Base-by-base conservation (phyloP, 2,329 filamentous ascomycete genomes). In the Cercospora berteroae region DNA sequence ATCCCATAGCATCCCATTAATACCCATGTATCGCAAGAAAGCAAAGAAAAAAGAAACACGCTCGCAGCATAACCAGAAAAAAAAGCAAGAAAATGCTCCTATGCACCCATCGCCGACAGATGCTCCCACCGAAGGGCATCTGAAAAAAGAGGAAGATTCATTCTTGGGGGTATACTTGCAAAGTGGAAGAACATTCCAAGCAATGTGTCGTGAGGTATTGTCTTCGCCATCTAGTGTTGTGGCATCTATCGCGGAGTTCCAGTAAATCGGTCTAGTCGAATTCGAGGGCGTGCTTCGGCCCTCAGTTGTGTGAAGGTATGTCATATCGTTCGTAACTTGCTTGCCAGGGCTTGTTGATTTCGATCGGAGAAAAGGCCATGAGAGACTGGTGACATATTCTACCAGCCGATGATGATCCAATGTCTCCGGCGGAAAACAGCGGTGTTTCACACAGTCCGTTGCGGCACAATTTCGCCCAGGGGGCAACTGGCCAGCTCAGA, bases 311-410 rank as follows among this genome's bases (percentile, higher is more conserved):
- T n/a, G 9, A 56, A 42, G 44, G 29, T 29, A 25, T 33, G 36
- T 64, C 52, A 20, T 64, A 29, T 64, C 62, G n/a, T 48, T 64
- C 52, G 62, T 64, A 25, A 58, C 52, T 44, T 55, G 44, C 57
- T 58, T 20, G 33, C 25, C 13, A 25, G 42, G 23, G n/a, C 12
- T 42, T 6, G 13, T 20, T 9, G 25, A 6, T n/a, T 23, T 29
- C 23, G 31, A 13, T 16, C 36, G 12, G 18, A 20, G 13, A 33
- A n/a, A 23, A 7, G 62, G 12, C 33, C 44, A 25, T 59, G 62
- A 48, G 33, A 8, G 6, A 60, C 23, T 18, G 36, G 60, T n/a
- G 29, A 39, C 27, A 29, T 29, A 62, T 16, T 52, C 42, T 13
- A 31, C 13, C 20, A 5, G 18, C 18, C n/a, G 27, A 25, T 48